Evolutionary conservation across 2,329 filamentous ascomycete genomes (phyloP), one percentile per base, ranked within the genome.

Genomic region (Monosporascus sp.): DNA sequence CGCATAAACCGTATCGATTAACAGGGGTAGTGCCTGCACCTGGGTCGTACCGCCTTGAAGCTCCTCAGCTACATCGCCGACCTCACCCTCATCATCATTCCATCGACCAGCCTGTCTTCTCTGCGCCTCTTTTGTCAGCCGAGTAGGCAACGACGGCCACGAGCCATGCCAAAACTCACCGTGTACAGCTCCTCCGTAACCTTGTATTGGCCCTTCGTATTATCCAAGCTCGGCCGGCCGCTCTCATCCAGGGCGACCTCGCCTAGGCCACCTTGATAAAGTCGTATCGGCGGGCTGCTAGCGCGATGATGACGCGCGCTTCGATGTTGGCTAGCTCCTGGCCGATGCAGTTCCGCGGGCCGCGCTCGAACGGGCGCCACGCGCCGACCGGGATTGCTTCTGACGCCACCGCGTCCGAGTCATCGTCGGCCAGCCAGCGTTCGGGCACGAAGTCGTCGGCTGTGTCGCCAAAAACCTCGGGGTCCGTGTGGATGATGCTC

Each of bases 351-450:
- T 39, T 44, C 37, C 52, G 8, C 8, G 44, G 45, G 18, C 52
- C 52, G 7, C 52, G 41, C 38, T 54, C 52, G 38, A 51, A 54
- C 6, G 76, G 70, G 14, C 77, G 67, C 69, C 71, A 80, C 4
- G 76, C 77, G 48, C 71, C 68, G n/a, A 45, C 50, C 25, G 53
- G 53, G 17, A 52, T 52, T n/a, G n/a, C n/a, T n/a, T n/a, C n/a
- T n/a, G n/a, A n/a, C n/a, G n/a, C n/a, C n/a, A n/a, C n/a, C n/a
- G n/a, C n/a, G 50, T 51, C 37, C 48, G 49, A 31, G 38, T 46
- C 1, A 46, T 49, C 24, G n/a, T 54, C 49, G 22, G 48, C 49
- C 5, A 49, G 52, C 56, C 57, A 66, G 18, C 64, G 53, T 38
- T 65, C 64, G 2, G 64, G 64, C n/a, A 48, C 58, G 45, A 48